Evolutionary conservation across 176 grass and related monocot species (phyloP).

Genomic region (Triticum urartu): DNA sequence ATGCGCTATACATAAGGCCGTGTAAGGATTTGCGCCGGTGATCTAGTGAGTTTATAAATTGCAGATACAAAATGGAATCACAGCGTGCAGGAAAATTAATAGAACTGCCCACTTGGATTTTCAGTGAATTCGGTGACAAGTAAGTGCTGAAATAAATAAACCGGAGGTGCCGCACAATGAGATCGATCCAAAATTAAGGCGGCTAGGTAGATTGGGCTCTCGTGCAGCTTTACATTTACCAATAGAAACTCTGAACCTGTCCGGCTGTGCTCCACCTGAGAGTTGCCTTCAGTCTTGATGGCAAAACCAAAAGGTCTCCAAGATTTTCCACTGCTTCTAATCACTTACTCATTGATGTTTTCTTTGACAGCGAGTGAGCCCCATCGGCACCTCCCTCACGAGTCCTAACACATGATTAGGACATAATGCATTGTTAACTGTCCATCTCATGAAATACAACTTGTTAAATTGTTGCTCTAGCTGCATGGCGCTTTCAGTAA

Average conservation of each 20-base stretch:
- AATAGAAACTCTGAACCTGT: neutral
- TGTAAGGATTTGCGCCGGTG: neutral
- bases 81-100: neutral
- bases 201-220: neutral
- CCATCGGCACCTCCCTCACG: neutral
- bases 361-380: neutral
- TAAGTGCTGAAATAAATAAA: too few relatives aligned
- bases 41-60: neutral
- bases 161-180: neutral
- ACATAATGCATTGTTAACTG: neutral
- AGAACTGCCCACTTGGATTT: neutral
- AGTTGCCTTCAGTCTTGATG: too few relatives aligned
- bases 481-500: neutral
- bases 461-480: neutral
- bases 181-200: too few relatives aligned
- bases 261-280: too few relatives aligned
- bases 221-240: neutral
- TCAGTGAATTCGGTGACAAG: neutral
- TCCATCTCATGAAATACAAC: neutral
- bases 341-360: neutral
- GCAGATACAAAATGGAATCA: neutral
- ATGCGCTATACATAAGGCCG: neutral
- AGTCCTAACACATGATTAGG: neutral
- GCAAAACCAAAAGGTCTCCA: too few relatives aligned
- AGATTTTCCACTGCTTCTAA: neutral